Evolutionary conservation across 2,329 filamentous ascomycete species (phyloP), one percentile per base, ranked within the genome.

Genomic region (Xylariomycetidae sp.): DNA sequence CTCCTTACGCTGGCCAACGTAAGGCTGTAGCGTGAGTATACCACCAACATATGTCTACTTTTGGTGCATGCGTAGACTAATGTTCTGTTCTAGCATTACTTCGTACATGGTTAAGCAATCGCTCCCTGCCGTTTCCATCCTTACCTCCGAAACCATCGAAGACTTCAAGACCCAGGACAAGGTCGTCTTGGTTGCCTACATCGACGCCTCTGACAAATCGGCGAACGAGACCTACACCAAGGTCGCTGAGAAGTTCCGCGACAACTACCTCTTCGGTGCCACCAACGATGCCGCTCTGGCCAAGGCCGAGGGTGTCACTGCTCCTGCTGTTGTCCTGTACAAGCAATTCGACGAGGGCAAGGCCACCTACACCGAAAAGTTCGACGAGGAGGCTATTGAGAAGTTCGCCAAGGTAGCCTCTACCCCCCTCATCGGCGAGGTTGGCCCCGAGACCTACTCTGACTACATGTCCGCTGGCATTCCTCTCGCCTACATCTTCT

Each of bases 81-180:
- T n/a, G n/a, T n/a, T 34, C 16, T 6, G 12, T 22, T 6, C 10
- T 27, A 78, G 74, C 44, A 82, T 82, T 59, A 74, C 75, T 30
- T 82, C 81, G 16, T 97, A 95, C 75, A 98, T 98, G 92, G 84
- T 88, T 63, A 98, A 97, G 79, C 92, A 97, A 71, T 86, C 87
- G 16, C 78, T 98, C 41, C 92, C 92, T 34, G 85, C 92, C 46
- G 89, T 98, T 46, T 96, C 92, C 5, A 58, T 76, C 45, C 75
- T 98, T 40, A 82, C 77, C 53, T 80, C 84, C 63, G 86, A 90
- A 47, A 88, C 82, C 40, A 70, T 96, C 35, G 86, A 89, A 59
- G 89, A 95, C 54, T 95, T 98, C 82, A 97, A 97, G 82, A 90
- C 83, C 40, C 80, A 89, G 60, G 92, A 98, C 71, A 95, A 96